Evolutionary conservation across 768 basidiomycete genomes (phyloP), one percentile per base, ranked within the genome.

Genomic region (Mycena pura): DNA sequence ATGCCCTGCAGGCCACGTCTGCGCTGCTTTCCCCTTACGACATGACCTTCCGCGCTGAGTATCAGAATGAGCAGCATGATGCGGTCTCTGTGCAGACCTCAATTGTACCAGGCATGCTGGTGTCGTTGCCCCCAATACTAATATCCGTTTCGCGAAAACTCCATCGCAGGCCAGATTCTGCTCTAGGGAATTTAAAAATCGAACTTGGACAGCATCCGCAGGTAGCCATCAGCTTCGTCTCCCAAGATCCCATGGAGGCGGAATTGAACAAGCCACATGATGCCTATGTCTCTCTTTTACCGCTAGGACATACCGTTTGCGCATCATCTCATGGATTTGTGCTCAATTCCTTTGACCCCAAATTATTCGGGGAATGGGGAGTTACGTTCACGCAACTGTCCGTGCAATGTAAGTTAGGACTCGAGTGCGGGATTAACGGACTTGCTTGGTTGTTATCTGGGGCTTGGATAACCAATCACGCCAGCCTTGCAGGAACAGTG

Each of bases 341-440:
- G 17, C 79, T 91, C 47, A 76, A 78, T 22, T 79, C 78, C 11
- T 65, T 80, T 28, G 60, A 81, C 36, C 83, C 87, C 0, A 78
- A 77, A 60, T 62, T 90, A 38, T 74, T 80, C 21, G 82, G 77
- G 19, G 83, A 87, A 65, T 78, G 81, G 67, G 82, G 81, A 8
- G 53, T 90, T 22, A 77, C 76, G 13, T 77, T 90, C 31, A 67
- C 80, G 10, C 86, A 90, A 68, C 78, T 90, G 25, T 82, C 85
- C 5, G 69, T 85, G 43, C 79, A 82, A 50, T 64, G 86, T 47
- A 86, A 83, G 58, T 70, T 82, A 19, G 78, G 76, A 8, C 46
- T 87, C 34, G 82, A 87, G 67, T 73, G 77, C 19, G 82, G 86
- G 14, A 64, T 87, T 22, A 58, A 67, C 15, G 85, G 86, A 21